Base-by-base conservation (phyloP, 2,329 filamentous ascomycete species). In the Cladophialophora bantiana region DNA sequence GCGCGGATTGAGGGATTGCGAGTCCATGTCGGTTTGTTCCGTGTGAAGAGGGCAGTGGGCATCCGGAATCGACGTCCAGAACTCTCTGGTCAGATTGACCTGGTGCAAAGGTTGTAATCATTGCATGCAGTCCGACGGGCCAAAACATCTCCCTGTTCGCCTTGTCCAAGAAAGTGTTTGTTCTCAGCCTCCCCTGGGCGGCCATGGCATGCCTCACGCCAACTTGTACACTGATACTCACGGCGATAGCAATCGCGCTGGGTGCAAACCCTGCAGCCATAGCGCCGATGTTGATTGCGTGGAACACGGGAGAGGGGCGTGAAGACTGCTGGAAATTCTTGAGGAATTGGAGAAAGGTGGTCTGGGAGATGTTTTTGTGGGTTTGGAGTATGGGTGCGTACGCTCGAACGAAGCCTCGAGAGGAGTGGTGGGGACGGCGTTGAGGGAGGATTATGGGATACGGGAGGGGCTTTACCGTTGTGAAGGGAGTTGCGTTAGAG, bases 101-200 rank as follows among this genome's bases (percentile, higher is more conserved):
- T 3, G 50, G 50, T n/a, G 20, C 9, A 34, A 53, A 53, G 9
- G 50, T 53, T 18, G 50, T 53, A 12, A 53, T 53, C 50, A 53
- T 53, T 5, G 50, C 50, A 32, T 53, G 50, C 50, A 53, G 31
- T 9, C 50, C 50, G 6, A 53, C 50, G 31, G 50, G 50, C 20
- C 31, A 34, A n/a, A 53, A 53, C 50, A 53, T 31, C 20, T 53
- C 50, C 50, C 31, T 26, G 31, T 53, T 53, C 50, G 50, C 50
- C 50, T 53, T 53, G 50, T 53, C 50, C 9, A 53, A n/a, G 31
- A 12, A 53, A 26, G 6, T 15, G 20, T 53, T 53, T n/a, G 50
- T 53, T 31, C 50, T 26, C 20, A 13, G 6, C 50, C 15, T 53
- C 20, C 13, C 50, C 50, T 53, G 50, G 1, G 5, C 5, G 20